Evolutionary conservation across 2,329 filamentous ascomycete genomes (phyloP), one percentile per base, ranked within the genome.

Genomic region (Macrophomina tecta): DNA sequence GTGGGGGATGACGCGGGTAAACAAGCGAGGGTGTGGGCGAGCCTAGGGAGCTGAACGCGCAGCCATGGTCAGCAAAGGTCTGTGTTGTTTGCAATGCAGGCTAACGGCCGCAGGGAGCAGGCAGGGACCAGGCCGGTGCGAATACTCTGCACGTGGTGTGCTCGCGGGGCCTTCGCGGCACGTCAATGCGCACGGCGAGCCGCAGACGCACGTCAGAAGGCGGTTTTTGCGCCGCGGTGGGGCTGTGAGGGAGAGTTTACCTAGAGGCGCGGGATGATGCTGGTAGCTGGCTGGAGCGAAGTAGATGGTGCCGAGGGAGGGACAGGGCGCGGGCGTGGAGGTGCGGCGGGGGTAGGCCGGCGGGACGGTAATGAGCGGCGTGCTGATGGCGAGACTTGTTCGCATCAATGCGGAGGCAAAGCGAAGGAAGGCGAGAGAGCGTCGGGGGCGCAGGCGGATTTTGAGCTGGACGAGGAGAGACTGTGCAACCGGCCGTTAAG

Each of bases 401-500:
- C 56, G 45, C 58, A 49, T 62, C 58, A 62, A 49, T 62, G 58
- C 58, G 58, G 58, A 62, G 58, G 45, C 58, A 62, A 49, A 48
- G 58, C 58, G 42, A 61, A 16, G 32, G 42, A 62, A 49, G 58
- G 58, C 45, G 58, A 61, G 58, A 61, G 30, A 49, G 56, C 42
- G 58, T 38, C 45, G 58, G 58, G 53, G 58, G 58, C 58, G 45
- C 58, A 62, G 58, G 58, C 58, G 58, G 32, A 36, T 62, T 62
- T 62, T 62, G 58, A 62, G 45, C 42, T 12, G 16, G 45, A 40
- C 55, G 56, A 46, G 53, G 30, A 38, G 56, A 49, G 58, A 62
- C 42, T 36, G 58, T 62, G 58, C 58, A 49, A 62, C 58, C 56
- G 58, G 58, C 58, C 58, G 58, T 62, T 62, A 62, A 38, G 53